phyloP scores from a whole-genome alignment of 1,284 basidiomycete genomes.

The Trichosporon faecale region DNA sequence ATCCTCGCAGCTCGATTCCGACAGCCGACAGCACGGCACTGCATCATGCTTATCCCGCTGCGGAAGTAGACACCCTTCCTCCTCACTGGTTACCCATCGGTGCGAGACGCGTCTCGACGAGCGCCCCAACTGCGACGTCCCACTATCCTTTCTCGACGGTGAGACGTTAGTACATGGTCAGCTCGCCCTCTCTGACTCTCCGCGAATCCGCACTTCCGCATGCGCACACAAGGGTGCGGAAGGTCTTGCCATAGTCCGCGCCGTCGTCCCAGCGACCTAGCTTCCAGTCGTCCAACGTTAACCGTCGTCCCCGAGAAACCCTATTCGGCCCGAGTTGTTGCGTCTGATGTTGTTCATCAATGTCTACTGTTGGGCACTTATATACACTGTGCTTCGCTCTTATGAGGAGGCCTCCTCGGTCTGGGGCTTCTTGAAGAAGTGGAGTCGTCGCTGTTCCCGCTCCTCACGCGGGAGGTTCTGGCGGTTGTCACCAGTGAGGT shows the following conservation, averaged over 20 bases:
- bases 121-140: too few species aligned
- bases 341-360: conserved; percentile 23
- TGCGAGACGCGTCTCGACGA: too few species aligned
- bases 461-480: conserved; percentile 49
- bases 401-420: conserved; percentile 31
- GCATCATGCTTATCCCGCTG: too few species aligned
- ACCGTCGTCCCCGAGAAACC: neutral
- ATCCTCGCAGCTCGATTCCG: neutral
- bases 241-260: too few species aligned
- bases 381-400: conserved; percentile 6
- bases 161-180: too few species aligned
- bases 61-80: too few species aligned
- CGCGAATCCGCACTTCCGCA: too few species aligned
- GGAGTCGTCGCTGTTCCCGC: conserved; percentile 52
- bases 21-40: neutral
- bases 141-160: too few species aligned
- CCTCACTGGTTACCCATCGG: too few species aligned
- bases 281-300: neutral
- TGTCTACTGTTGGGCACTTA: conserved; percentile 22
- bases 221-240: too few species aligned
- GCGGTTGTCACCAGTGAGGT: conserved; percentile 44
- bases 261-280: too few species aligned
- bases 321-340: neutral
- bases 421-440: conserved; percentile 55
- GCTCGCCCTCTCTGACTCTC: too few species aligned